Percentiles rank a stretch among this genome's conserved stretches.
Evolutionary conservation across 306 rosid genomes (phyloP).

Genomic region (Macrotyloma uniflorum): DNA sequence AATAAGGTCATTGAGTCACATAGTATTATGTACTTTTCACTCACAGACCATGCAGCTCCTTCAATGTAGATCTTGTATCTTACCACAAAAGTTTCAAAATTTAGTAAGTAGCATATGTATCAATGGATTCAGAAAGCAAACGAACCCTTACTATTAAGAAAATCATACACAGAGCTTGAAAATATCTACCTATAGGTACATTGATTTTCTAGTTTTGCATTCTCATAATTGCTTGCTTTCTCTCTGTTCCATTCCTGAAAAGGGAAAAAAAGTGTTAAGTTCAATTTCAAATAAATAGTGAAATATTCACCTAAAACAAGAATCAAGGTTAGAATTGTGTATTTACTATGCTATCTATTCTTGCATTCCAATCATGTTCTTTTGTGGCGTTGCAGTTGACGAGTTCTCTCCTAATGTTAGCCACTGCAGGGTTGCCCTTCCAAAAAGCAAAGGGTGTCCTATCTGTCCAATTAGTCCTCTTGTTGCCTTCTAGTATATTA

Average conservation of each 20-base stretch:
- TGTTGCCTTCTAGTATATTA: slow-evolving; percentile 43
- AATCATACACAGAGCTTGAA: neutral
- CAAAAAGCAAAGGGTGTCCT: slow-evolving; percentile 58
- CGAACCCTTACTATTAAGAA: neutral
- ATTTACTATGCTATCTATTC: slow-evolving; percentile 42
- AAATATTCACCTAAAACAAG: neutral
- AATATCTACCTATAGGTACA: slow-evolving; percentile 49
- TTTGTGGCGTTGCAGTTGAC: slow-evolving; percentile 43
- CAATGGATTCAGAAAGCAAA: neutral
- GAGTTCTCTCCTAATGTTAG: slow-evolving; percentile 33
- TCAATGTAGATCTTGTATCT: slow-evolving; percentile 63
- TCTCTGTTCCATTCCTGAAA: slow-evolving; percentile 47
- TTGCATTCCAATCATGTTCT: slow-evolving; percentile 47
- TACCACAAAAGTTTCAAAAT: neutral
- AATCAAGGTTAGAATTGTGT: neutral
- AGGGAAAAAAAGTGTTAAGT: neutral
- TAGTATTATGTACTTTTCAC: slow-evolving; percentile 55
- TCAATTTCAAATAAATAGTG: neutral
- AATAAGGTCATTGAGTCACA: slow-evolving; percentile 61
- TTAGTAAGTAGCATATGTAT: neutral
- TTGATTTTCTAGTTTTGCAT: slow-evolving; percentile 53
- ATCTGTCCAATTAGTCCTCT: slow-evolving; percentile 45
- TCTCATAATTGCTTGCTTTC: slow-evolving; percentile 12
- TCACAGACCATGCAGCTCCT: slow-evolving; percentile 61
- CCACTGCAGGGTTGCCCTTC: slow-evolving; percentile 51